phyloP scores from a whole-genome alignment of 768 basidiomycete genomes.

The Tubosaeta sp. region DNA sequence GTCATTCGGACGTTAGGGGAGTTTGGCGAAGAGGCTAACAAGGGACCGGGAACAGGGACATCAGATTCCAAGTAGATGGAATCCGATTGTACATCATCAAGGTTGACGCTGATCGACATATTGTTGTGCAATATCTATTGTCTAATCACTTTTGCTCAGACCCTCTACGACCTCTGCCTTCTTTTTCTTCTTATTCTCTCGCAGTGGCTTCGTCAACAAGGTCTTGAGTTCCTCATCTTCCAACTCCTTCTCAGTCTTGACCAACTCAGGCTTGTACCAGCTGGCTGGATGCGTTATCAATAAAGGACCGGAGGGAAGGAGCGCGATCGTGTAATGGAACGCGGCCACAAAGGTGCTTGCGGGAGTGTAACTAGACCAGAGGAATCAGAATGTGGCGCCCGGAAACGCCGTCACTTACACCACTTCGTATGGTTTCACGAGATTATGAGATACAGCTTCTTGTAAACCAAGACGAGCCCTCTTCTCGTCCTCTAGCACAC shows the following conservation, averaged over 20 bases:
- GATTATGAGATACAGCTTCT: constrained; percentile 91
- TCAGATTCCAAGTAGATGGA: constrained; percentile 6
- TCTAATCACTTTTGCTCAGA: constrained; percentile 23
- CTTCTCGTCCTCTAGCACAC: constrained; percentile 93
- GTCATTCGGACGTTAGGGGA: constrained; percentile 77
- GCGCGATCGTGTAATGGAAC: constrained; percentile 96
- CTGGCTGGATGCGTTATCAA: constrained; percentile 83
- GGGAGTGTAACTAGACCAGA: constrained; percentile 64
- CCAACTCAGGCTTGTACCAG: constrained; percentile 91
- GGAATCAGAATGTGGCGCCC: background rate
- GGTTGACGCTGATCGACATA: constrained; percentile 8
- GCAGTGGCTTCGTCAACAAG: constrained; percentile 69
- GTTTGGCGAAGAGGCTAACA: constrained; percentile 66
- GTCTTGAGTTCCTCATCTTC: constrained; percentile 84
- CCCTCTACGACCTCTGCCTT: constrained; percentile 50
- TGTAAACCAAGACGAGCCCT: constrained; percentile 90
- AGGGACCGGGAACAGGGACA: constrained; percentile 2
- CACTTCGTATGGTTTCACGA: constrained; percentile 94
- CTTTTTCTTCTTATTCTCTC: constrained; percentile 94
- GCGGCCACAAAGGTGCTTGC: constrained; percentile 83
- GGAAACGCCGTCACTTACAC: constrained; percentile 50
- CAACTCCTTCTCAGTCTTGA: constrained; percentile 86
- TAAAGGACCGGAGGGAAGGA: constrained; percentile 83
- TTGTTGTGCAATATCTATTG: constrained; percentile 14
- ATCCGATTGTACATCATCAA: constrained; percentile 14